Base-by-base conservation (phyloP, 805 yeast species). In the Kluyveromyces starmeri region DNA sequence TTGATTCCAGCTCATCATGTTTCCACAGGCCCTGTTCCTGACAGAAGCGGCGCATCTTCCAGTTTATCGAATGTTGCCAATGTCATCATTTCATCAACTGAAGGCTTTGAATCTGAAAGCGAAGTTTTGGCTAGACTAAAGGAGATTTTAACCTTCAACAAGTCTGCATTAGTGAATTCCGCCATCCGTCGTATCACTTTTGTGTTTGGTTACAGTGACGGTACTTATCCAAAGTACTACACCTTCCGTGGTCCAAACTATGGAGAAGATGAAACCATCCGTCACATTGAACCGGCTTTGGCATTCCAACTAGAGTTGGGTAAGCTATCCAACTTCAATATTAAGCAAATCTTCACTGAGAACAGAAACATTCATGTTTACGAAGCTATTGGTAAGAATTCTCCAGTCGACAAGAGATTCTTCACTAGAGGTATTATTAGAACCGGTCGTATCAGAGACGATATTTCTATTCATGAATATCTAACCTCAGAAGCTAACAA, bases 231-330 rank as follows among this genome's bases (percentile, higher is more conserved):
- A 50, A 83, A 82, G 61, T 92, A 89, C 68, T 92, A 79, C 68
- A 92, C 97, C 24, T 92, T 84, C 73, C 83, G 83, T 53, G 95
- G 89, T 42, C 94, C 94, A 34, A 70, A 71, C 23, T 92, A 82
- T 57, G 52, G 50, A 22, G 99, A 92, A 65, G 95, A 92, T 65
- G 76, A 79, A 62, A 88, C 88, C 14, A 83, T 92, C 58, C 86
- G 99, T 68, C 96, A 92, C 59, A 86, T 92, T 48, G 97, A 92
- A 62, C 99, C 99, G 16, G 96, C 97, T 27, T 70, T 89, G 51
- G 97, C 98, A 34, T 92, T 78, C 82, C 98, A 92, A 68, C 73
- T 92, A 47, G 99, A 92, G 65, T 71, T 92, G 44, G 89, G 84
- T 51, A 78, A 97, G 65, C 71, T 92, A 63, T 84, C 94, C 28